These are phyloP conservation scores for Imleria badia DNA, from an alignment of 768 basidiomycete species.

Conservation along the genomic window DNA sequence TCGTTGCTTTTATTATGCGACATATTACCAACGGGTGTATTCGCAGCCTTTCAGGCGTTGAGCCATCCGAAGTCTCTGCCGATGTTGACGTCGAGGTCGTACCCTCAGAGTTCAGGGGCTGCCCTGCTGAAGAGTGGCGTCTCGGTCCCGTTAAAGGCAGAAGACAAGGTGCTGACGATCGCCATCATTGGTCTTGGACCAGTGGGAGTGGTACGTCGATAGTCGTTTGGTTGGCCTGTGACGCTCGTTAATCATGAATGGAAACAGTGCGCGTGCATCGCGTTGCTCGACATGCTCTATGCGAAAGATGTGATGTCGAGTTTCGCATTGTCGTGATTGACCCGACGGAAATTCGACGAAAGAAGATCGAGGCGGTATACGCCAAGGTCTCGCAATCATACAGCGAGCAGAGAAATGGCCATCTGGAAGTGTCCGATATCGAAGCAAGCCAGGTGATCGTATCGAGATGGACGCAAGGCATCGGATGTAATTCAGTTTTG, in stretches of 20 bases:
- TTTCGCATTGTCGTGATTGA: constrained; percentile 68
- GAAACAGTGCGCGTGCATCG: constrained; percentile 56
- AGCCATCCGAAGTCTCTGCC: constrained; percentile 71
- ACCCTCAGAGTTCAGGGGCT: constrained; percentile 43
- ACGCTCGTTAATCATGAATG: not conserved
- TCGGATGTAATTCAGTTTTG: constrained; percentile 64
- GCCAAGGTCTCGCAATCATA: constrained; percentile 47
- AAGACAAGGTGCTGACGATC: constrained; percentile 56
- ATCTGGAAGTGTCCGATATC: constrained; percentile 50
- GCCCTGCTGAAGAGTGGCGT: constrained; percentile 1
- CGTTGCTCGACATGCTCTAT: constrained; percentile 60
- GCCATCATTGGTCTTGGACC: constrained; percentile 77
- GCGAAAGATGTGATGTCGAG: constrained; percentile 42
- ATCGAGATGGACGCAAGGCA: constrained; percentile 49
- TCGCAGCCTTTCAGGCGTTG: constrained; percentile 69
- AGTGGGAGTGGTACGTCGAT: constrained; percentile 58
- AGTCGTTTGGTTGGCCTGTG: not conserved
- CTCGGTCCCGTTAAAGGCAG: constrained; percentile 34
- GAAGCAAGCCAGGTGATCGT: constrained; percentile 52
- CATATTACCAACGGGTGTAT: constrained; percentile 78
- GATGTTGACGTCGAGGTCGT: constrained; percentile 56
- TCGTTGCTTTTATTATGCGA: constrained; percentile 74
- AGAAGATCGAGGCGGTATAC: constrained; percentile 61
- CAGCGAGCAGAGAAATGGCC: constrained; percentile 29
- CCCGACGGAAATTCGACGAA: constrained; percentile 52